Conservation (phyloP, 2,329 filamentous ascomycete genomes). For the Pseudogymnoascus sp. region DNA sequence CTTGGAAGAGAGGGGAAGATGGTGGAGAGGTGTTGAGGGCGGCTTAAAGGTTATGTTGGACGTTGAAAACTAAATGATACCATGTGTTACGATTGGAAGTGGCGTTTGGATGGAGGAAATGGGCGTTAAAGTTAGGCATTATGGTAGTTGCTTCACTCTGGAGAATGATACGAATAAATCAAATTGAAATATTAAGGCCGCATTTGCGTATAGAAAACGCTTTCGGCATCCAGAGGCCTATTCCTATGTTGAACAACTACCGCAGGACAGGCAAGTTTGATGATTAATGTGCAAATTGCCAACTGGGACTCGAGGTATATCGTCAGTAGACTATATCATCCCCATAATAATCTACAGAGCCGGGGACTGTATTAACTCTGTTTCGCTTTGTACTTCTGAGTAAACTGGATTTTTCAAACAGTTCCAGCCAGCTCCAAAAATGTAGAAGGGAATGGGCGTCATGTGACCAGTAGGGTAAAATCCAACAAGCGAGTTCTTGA, state of each 20-base stretch:
- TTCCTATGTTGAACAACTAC: not conserved
- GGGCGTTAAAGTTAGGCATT: not conserved
- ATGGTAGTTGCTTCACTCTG: not conserved
- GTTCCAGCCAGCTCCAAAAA: not conserved
- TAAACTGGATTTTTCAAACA: not conserved
- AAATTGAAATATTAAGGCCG: not conserved
- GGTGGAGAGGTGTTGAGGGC: slow-evolving; percentile 64
- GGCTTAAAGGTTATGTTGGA: slow-evolving; percentile 57
- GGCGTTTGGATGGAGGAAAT: not conserved
- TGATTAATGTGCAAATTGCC: not conserved
- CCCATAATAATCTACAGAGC: not conserved
- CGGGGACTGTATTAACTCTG: not conserved
- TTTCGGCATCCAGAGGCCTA: not conserved
- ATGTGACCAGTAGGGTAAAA: not conserved
- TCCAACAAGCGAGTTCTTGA: not conserved
- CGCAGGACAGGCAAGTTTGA: too few relatives aligned
- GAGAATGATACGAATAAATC: not conserved
- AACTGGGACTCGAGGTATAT: not conserved
- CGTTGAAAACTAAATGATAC: slow-evolving; percentile 34
- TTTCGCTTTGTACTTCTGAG: not conserved
- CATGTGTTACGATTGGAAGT: slow-evolving; percentile 4
- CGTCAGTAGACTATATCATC: not conserved
- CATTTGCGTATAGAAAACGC: not conserved
- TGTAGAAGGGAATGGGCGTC: not conserved
- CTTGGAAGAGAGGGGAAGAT: slow-evolving; percentile 66